Evolutionary conservation across 2,329 filamentous ascomycete genomes (phyloP).

Genomic region (Xylariaceae sp.): DNA sequence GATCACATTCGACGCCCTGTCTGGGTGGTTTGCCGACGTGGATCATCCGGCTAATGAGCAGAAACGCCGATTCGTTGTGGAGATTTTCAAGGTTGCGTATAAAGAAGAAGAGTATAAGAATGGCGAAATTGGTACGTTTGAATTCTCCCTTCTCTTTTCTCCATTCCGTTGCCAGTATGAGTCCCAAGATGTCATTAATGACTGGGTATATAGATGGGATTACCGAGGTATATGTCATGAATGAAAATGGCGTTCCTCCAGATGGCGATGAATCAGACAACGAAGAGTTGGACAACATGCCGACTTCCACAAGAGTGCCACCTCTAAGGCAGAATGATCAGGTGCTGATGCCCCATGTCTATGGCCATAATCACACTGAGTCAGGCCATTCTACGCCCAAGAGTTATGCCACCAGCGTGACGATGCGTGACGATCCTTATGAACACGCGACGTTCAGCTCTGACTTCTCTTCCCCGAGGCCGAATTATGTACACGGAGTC

Average conservation of each 20-base stretch:
- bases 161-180: background rate
- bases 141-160: constrained; percentile 20
- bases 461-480: too few species aligned
- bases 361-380: too few species aligned
- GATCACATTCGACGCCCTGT: constrained; percentile 56
- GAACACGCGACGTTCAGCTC: too few species aligned
- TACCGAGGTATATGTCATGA: constrained; percentile 12
- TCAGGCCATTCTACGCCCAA: too few species aligned
- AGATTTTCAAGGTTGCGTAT: constrained; percentile 61
- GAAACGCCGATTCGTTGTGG: constrained; percentile 56
- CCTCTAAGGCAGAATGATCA: too few species aligned
- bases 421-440: too few species aligned
- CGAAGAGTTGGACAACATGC: background rate
- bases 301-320: too few species aligned
- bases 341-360: too few species aligned
- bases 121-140: constrained; percentile 52
- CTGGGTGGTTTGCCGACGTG: constrained; percentile 57
- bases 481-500: too few species aligned
- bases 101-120: constrained; percentile 55
- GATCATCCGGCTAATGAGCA: constrained; percentile 50
- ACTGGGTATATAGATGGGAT: constrained; percentile 38
- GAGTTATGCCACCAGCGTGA: too few species aligned
- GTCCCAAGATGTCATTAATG: background rate
- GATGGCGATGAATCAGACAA: background rate
- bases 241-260: background rate